Conservation (phyloP, 2,329 filamentous ascomycete genomes). For the Emergomyces orientalis region DNA sequence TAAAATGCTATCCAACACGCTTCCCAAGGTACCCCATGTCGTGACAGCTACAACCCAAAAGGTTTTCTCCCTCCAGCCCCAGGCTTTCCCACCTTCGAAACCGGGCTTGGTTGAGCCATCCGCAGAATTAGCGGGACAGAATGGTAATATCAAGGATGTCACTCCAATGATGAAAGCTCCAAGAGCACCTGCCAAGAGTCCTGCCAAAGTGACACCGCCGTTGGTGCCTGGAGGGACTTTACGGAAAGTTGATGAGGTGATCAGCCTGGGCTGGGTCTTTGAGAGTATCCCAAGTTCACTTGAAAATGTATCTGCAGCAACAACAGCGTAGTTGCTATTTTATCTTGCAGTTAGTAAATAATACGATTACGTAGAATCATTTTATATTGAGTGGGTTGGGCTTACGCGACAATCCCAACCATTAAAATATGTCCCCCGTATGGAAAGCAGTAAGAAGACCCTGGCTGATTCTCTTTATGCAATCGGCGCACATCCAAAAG, state of each 20-base stretch:
- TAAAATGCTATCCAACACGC: slow-evolving; percentile 75
- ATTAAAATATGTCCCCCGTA: slow-evolving; percentile 29
- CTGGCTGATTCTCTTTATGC: slow-evolving; percentile 14
- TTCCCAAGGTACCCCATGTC: slow-evolving; percentile 67
- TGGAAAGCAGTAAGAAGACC: slow-evolving; percentile 31
- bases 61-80: slow-evolving; percentile 45
- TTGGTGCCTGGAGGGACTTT: slow-evolving; percentile 86
- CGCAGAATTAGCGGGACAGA: slow-evolving; percentile 42
- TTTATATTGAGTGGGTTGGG: background rate
- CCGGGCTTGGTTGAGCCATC: slow-evolving; percentile 18
- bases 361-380: no score
- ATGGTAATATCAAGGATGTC: slow-evolving; percentile 59
- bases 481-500: slow-evolving; percentile 43
- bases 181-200: slow-evolving; percentile 61
- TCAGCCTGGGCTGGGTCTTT: slow-evolving; percentile 63
- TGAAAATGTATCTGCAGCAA: slow-evolving; percentile 86
- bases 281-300: slow-evolving; percentile 92
- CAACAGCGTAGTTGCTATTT: slow-evolving; percentile 69
- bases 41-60: slow-evolving; percentile 49
- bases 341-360: background rate
- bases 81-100: slow-evolving; percentile 32
- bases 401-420: slow-evolving; percentile 35
- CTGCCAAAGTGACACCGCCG: slow-evolving; percentile 72
- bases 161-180: slow-evolving; percentile 64
- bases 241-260: slow-evolving; percentile 68